Conservation (phyloP, 768 basidiomycete genomes). For the Amylocystis lapponica region DNA sequence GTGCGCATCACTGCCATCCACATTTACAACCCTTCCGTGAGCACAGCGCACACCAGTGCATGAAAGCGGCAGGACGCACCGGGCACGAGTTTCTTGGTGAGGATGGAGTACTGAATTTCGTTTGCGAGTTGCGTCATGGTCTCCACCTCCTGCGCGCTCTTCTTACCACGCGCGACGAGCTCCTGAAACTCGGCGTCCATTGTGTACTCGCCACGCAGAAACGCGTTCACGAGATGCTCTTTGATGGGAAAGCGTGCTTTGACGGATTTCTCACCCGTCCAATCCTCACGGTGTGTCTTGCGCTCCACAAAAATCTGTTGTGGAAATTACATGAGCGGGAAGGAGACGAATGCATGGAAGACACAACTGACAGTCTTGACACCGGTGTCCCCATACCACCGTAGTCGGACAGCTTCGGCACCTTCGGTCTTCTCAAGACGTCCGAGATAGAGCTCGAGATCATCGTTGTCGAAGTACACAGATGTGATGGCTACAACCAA, state of each 20-base stretch:
- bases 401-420: slow-evolving; percentile 90
- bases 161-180: slow-evolving; percentile 84
- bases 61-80: slow-evolving; percentile 42
- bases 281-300: slow-evolving; percentile 94
- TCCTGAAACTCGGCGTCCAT: slow-evolving; percentile 92
- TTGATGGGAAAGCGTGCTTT: slow-evolving; percentile 96
- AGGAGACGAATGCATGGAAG: background rate
- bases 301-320: slow-evolving; percentile 79
- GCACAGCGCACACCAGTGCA: background rate
- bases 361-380: slow-evolving; percentile 60
- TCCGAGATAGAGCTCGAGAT: slow-evolving; percentile 93
- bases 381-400: slow-evolving; percentile 93
- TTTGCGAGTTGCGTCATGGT: slow-evolving; percentile 94
- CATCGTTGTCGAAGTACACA: slow-evolving; percentile 95
- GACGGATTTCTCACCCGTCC: slow-evolving; percentile 99
- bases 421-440: slow-evolving; percentile 98
- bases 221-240: slow-evolving; percentile 89
- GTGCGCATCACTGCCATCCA: slow-evolving; percentile 83
- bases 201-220: slow-evolving; percentile 83
- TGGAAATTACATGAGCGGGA: background rate
- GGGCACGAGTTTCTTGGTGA: slow-evolving; percentile 76
- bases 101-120: slow-evolving; percentile 89
- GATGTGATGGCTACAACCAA: slow-evolving; percentile 90
- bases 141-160: slow-evolving; percentile 87
- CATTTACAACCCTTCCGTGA: background rate